Evolutionary conservation across 805 yeast genomes (phyloP).

Genomic region (Suhomyces vadensis): DNA sequence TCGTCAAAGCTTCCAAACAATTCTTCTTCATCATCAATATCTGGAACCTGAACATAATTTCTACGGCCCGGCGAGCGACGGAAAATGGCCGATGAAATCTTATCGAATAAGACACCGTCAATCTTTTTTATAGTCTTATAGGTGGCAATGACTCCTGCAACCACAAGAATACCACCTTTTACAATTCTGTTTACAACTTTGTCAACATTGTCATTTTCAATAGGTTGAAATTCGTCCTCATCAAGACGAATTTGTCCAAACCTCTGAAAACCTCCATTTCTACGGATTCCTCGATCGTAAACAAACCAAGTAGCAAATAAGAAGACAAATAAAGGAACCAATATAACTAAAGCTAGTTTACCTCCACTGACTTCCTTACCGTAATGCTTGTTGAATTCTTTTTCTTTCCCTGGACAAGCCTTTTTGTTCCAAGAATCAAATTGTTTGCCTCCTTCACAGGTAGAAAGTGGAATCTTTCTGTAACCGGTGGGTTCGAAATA

Average conservation of each 20-base stretch:
- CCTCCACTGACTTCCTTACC: conserved; percentile 56
- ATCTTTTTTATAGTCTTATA: conserved; percentile 35
- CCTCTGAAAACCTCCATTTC: conserved; percentile 73
- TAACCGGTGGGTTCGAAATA: conserved; percentile 92
- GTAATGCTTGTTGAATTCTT: conserved; percentile 57
- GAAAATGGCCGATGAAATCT: conserved; percentile 28
- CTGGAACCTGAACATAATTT: conserved; percentile 44
- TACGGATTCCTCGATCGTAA: conserved; percentile 76
- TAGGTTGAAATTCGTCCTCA: conserved; percentile 56
- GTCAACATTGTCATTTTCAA: conserved; percentile 65
- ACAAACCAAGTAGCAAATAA: conserved; percentile 63
- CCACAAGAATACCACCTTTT: conserved; percentile 52
- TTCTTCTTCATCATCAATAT: conserved; percentile 40
- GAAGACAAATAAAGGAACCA: conserved; percentile 58
- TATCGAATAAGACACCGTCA: conserved; percentile 36
- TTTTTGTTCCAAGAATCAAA: conserved; percentile 64
- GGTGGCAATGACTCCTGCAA: conserved; percentile 41
- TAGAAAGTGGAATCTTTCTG: conserved; percentile 78
- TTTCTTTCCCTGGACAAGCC: conserved; percentile 88
- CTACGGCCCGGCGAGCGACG: conserved; percentile 42
- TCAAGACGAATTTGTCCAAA: conserved; percentile 88
- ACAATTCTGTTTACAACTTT: conserved; percentile 59
- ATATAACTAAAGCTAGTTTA: conserved; percentile 52
- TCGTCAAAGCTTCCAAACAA: conserved; percentile 44
- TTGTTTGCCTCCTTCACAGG: conserved; percentile 79